Percentiles rank a stretch among this genome's conserved stretches.
Conservation (phyloP, 1,284 basidiomycete genomes). For the Papiliotrema terrestris region DNA sequence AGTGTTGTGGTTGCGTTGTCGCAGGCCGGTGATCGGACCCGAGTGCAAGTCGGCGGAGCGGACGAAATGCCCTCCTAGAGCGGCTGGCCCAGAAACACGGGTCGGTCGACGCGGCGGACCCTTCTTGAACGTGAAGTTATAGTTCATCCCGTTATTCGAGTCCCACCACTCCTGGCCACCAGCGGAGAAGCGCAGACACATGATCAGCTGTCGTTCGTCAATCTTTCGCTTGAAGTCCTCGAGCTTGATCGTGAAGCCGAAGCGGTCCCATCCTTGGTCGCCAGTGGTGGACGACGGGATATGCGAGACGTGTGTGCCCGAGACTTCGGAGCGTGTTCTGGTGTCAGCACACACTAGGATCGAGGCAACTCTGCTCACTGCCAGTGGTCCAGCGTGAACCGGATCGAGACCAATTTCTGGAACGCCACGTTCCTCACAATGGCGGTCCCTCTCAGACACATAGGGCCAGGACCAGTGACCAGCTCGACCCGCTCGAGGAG, state of each 20-base stretch:
- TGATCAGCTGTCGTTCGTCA: conserved; percentile 61
- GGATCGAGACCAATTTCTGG: conserved; percentile 54
- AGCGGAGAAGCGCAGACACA: conserved; percentile 61
- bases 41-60: conserved; percentile 8
- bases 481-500: conserved; percentile 46
- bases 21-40: conserved; percentile 19
- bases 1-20: conserved; percentile 8
- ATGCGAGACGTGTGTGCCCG: conserved; percentile 48
- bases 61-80: conserved; percentile 12
- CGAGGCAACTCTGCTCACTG: conserved; percentile 39
- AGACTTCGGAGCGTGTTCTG: conserved; percentile 54
- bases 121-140: conserved; percentile 51
- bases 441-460: conserved; percentile 50
- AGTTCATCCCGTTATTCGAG: conserved; percentile 51
- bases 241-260: conserved; percentile 60
- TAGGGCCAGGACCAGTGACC: conserved; percentile 24
- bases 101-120: conserved; percentile 19
- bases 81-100: conserved; percentile 19
- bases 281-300: conserved; percentile 45
- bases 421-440: conserved; percentile 55
- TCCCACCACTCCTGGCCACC: conserved; percentile 53
- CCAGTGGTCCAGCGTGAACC: conserved; percentile 58
- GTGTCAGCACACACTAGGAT: conserved; percentile 8
- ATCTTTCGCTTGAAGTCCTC: conserved; percentile 69
- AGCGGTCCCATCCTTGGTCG: conserved; percentile 52